Evolutionary conservation across 2,329 filamentous ascomycete species (phyloP), one percentile per base, ranked within the genome.

Genomic region (Rhexocercosporidium sp.): DNA sequence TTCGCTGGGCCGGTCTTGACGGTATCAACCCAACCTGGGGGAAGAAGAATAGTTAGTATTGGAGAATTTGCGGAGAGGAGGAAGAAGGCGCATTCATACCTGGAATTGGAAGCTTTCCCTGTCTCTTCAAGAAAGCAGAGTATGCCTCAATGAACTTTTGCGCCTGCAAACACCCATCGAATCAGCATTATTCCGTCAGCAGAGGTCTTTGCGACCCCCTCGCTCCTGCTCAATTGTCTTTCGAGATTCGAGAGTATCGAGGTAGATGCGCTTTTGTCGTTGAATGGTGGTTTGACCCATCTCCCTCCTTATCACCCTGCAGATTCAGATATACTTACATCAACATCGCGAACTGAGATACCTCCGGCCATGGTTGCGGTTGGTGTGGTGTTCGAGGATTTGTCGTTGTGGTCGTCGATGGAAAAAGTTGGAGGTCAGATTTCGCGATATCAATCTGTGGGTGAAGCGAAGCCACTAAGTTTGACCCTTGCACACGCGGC

Each of bases 1-100:
- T 97, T 97, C 82, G 92, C 92, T 81, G 91, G 88, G 79, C 93
- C 95, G 77, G 95, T 97, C 92, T 99, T 99, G 86, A 98, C 96
- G 80, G 95, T 97, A 83, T 99, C 96, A 83, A 97, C 95, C 95
- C 95, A 98, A 87, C 93, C 94, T 96, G 69, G 2, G 5, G 59
- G 29, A 31, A 29, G 63, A 61, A 60, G 62, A 53, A 56, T n/a
- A 56, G 65, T 76, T 69, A 76, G 69, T 67, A 70, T 46, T 22
- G n/a, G 20, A 46, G 25, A 56, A 46, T 63, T 34, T 14, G 47
- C 9, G 34, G 34, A 37, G 8, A 22, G 9, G 22, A 22, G n/a
- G 25, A 9, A 53, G 34, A 44, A 61, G n/a, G 29, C 22, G 59
- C 54, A 67, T 49, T 86, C 90, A 81, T 88, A 94, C 92, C 92